These are phyloP conservation scores for Cladochytrium replicatum DNA, from an alignment of 192 early-diverging fungal species.

Conservation along the genomic window DNA sequence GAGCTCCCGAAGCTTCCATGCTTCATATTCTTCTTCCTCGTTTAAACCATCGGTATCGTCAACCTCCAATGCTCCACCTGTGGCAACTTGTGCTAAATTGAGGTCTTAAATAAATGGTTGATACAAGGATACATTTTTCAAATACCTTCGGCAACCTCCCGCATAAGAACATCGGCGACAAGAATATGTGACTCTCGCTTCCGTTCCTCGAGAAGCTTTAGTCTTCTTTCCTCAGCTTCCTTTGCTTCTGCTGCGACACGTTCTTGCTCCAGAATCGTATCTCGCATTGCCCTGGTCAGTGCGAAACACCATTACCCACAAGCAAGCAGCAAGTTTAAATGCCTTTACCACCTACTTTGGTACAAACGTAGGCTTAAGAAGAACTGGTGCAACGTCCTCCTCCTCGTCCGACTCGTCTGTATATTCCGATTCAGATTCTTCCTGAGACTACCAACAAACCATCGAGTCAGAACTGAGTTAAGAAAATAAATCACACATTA, in stretches of 20 bases:
- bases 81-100: slow-evolving; percentile 23
- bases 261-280: slow-evolving; percentile 49
- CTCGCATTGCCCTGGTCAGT: slow-evolving; percentile 42
- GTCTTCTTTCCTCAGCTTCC: slow-evolving; percentile 43
- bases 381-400: slow-evolving; percentile 36
- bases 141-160: slow-evolving; percentile 45
- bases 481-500: not conserved
- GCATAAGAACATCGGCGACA: slow-evolving; percentile 58
- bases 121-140: slow-evolving; percentile 5
- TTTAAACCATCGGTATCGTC: slow-evolving; percentile 91
- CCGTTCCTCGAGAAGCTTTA: slow-evolving; percentile 43
- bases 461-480: slow-evolving; percentile 1
- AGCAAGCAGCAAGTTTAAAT: not conserved
- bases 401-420: slow-evolving; percentile 45
- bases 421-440: slow-evolving; percentile 52
- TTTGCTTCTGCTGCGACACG: slow-evolving; percentile 42
- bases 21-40: slow-evolving; percentile 77
- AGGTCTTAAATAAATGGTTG: not conserved
- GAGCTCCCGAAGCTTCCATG: slow-evolving; percentile 87
- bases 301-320: not conserved
- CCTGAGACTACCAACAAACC: slow-evolving; percentile 12
- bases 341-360: slow-evolving; percentile 57
- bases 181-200: slow-evolving; percentile 69
- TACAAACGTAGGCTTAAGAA: slow-evolving; percentile 89
- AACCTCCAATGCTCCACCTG: slow-evolving; percentile 41